phyloP scores from a whole-genome alignment of 73 alveolate genomes.

The Tetrahymena elliotti region DNA sequence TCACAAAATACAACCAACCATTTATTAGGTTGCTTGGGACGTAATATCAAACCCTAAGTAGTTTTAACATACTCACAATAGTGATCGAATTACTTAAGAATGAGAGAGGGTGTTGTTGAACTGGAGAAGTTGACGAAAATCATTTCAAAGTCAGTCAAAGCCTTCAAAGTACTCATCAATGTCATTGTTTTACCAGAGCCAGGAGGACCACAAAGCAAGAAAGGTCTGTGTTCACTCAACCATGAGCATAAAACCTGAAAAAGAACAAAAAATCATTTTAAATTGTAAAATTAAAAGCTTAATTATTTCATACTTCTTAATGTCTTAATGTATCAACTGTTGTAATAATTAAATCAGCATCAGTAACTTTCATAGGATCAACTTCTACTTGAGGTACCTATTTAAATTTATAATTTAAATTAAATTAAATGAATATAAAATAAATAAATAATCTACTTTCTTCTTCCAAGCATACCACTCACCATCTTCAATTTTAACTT shows the following conservation, averaged over 20 bases:
- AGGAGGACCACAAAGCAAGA: slow-evolving; percentile 99
- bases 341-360: slow-evolving; percentile 95
- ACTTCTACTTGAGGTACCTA: slow-evolving; percentile 89
- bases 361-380: slow-evolving; percentile 83
- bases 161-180: slow-evolving; percentile 95
- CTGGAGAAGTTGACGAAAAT: slow-evolving; percentile 96
- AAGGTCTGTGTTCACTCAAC: slow-evolving; percentile 98
- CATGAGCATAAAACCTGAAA: slow-evolving; percentile 84
- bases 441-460: slow-evolving; percentile 19
- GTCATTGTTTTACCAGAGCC: slow-evolving; percentile 99
- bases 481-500: slow-evolving; percentile 90
- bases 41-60: slow-evolving; percentile 78
- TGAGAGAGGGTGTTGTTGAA: slow-evolving; percentile 92
- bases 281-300: background rate
- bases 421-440: too few relatives aligned
- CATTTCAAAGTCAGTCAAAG: slow-evolving; percentile 95
- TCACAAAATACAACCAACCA: slow-evolving; percentile 99
- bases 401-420: background rate
- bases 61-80: slow-evolving; percentile 97
- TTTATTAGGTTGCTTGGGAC: slow-evolving; percentile 91
- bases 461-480: slow-evolving; percentile 94
- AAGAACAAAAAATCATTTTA: too few relatives aligned
- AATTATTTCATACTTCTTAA: slow-evolving; percentile 49
- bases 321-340: slow-evolving; percentile 99
- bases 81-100: slow-evolving; percentile 95